Base-by-base conservation (phyloP, 257 asterid species). In the Petunia secreta region DNA sequence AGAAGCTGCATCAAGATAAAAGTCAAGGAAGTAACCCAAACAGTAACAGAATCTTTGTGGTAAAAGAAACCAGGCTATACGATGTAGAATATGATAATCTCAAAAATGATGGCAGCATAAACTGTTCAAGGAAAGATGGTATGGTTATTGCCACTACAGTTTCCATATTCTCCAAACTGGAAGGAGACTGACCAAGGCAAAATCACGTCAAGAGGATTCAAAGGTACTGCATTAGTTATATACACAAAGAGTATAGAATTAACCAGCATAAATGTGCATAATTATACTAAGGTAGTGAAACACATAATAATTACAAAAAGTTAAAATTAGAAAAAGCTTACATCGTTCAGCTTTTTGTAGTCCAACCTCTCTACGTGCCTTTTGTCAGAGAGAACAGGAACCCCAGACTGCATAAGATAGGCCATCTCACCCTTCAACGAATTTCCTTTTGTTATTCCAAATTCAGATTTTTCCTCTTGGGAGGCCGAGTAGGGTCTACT, bases 341-440 rank as follows among this genome's bases (percentile, higher is more conserved):
- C 99, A 77, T 96, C 93, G 75, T 87, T 87, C 85, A 96, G 82
- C 80, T 87, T 92, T 84, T 90, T 87, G 91, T 94, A 96, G 90
- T 96, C 97, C 95, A 92, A 85, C 84, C 92, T 89, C 79, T 90
- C 91, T 15, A 90, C 93, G 43, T 85, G 89, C 68, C 98, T 87
- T 91, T 83, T 96, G 38, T 85, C 84, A 40, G 92, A 89, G 43
- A 87, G 82, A 41, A 90, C 92, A 80, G 87, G 86, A 2, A 52
- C 92, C 75, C 55, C 77, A 53, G 88, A 81, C 85, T 85, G 91
- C 88, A 83, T 62, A 75, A 92, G 97, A 87, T 80, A 85, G 5
- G 93, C 84, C 78, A 90, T 80, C 86, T 91, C 98, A 44, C 81
- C 87, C 67, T 86, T 86, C 80, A 92, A 83, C 34, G 90, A 84